Conservation (phyloP, 1,139 yeast genomes). For the Hanseniaspora sp. region DNA sequence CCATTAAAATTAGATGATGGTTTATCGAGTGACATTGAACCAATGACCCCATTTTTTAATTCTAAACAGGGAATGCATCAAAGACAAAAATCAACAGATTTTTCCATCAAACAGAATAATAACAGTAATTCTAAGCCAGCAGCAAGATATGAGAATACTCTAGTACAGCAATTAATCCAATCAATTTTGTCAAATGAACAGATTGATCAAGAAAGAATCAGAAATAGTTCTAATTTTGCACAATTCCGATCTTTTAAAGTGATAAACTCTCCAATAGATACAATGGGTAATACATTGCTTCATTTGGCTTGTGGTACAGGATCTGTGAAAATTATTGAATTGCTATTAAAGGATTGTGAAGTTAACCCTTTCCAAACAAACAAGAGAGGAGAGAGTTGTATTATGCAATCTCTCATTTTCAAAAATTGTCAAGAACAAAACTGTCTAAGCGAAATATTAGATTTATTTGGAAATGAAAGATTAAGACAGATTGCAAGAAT, state of each 20-base stretch:
- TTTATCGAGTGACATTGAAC: slow-evolving; percentile 33
- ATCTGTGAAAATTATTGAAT: slow-evolving; percentile 56
- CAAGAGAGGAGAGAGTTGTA: slow-evolving; percentile 60
- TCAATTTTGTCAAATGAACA: background rate
- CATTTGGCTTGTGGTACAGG: slow-evolving; percentile 98
- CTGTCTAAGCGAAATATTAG: slow-evolving; percentile 59
- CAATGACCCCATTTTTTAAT: slow-evolving; percentile 17
- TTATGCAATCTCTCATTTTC: slow-evolving; percentile 71
- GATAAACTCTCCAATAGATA: slow-evolving; percentile 54
- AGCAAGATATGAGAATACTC: background rate
- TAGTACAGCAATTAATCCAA: slow-evolving; percentile 3
- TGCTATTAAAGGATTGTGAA: slow-evolving; percentile 4
- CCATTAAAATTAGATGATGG: slow-evolving; percentile 33
- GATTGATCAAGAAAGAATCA: background rate
- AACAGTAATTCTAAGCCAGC: too few species aligned
- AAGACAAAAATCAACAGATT: background rate
- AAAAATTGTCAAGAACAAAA: slow-evolving; percentile 53
- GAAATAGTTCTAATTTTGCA: background rate
- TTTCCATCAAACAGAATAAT: too few species aligned
- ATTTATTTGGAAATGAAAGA: slow-evolving; percentile 36
- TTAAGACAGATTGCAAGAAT: background rate
- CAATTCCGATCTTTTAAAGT: background rate
- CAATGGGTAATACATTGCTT: slow-evolving; percentile 87
- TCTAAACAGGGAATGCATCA: background rate
- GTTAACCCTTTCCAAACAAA: slow-evolving; percentile 10